Percentiles rank a stretch among this genome's conserved stretches.
Conservation (phyloP, 345 rosid species). For the Trapa incisa region DNA sequence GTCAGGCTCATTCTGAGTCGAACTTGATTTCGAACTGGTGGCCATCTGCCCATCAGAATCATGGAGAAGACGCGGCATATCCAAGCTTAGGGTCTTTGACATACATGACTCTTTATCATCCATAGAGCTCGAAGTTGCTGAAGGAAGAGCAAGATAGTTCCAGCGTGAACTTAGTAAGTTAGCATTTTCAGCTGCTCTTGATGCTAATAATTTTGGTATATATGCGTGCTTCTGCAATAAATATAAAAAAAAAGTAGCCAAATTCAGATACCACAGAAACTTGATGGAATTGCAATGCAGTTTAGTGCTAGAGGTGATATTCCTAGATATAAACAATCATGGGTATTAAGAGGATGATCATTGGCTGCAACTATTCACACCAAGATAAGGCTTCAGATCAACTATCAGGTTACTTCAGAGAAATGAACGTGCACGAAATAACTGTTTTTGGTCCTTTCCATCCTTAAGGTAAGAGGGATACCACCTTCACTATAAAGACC, state of each 20-base stretch:
- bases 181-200: conserved; percentile 11
- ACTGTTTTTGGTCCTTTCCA: too few species aligned
- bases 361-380: not conserved
- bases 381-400: not conserved
- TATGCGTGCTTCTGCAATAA: not conserved
- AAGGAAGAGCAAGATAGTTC: conserved; percentile 26
- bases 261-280: conserved; percentile 1
- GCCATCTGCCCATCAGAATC: conserved; percentile 22
- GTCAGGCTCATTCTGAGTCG: conserved; percentile 12
- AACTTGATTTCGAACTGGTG: conserved; percentile 25
- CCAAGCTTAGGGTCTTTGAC: conserved; percentile 67
- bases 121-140: conserved; percentile 17
- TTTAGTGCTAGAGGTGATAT: not conserved
- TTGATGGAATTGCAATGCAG: not conserved
- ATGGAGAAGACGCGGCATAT: conserved; percentile 33
- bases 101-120: conserved; percentile 39
- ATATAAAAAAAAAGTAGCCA: conserved; percentile 1
- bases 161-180: conserved; percentile 41
- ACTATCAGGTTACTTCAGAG: not conserved
- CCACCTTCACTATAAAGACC: not conserved
- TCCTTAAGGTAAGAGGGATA: not conserved
- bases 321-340: not conserved
- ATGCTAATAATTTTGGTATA: conserved; percentile 3
- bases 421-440: too few species aligned
- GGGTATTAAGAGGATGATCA: not conserved